Evolutionary conservation across 257 asterid genomes (phyloP), one percentile per base, ranked within the genome.

Genomic region (Vinca minor): DNA sequence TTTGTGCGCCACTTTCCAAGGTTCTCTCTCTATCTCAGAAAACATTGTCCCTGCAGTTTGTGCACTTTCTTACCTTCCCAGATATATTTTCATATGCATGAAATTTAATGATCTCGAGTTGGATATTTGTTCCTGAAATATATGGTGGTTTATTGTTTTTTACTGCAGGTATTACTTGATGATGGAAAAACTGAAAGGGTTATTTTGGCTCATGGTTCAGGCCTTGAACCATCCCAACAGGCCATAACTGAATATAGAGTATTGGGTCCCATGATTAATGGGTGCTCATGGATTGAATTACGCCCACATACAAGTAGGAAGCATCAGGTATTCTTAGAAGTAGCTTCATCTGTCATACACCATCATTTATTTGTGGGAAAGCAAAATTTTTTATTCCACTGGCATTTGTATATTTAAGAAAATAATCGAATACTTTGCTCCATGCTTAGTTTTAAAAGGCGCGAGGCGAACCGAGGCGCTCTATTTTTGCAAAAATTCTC

Each of bases 251-350:
- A 84, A 76, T 92, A 85, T 73, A 86, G 94, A 34, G 84, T 92
- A 47, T 88, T 91, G 74, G 98, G 98, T 71, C 98, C 96, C 48
- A 85, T 69, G 68, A 85, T 88, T 74, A 91, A 89, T 61, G 96
- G 98, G 38, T 92, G 98, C 71, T 89, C 96, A 13, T 92, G 96
- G 96, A 87, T 92, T 41, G 98, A 92, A 69, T 64, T 92, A 73
- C 63, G 79, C 54, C 96, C 97, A 0, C 87, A 38, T 53, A 92
- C 98, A 6, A 84, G 84, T 73, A 74, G 91, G 62, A 92, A 87
- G 81, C 98, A 92, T 81, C 98, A 89, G 95, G 96, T 89, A 65
- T 59, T 56, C 15, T 11, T 34, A 34, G 38, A 34, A 58, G 29
- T 53, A 15, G 41, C 45, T 21, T 38, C 12, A 46, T 63, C 45